phyloP scores from a whole-genome alignment of 768 basidiomycete species.

The Rhodotorula graminis region DNA sequence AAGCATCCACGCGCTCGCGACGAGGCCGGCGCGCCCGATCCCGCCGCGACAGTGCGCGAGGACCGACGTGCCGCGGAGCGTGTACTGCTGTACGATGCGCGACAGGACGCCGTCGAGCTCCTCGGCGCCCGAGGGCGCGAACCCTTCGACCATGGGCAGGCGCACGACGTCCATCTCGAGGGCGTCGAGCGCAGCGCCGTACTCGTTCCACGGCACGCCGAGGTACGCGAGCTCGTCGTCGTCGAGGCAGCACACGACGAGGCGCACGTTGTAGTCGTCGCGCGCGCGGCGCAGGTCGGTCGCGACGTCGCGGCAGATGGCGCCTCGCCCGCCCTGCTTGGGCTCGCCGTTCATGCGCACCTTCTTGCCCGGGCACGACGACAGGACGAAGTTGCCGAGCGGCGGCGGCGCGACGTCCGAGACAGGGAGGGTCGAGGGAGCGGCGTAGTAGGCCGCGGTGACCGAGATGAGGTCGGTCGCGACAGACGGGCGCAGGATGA shows the following conservation, averaged over 20 bases:
- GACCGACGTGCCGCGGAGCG: slow-evolving; percentile 64
- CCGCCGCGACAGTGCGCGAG: slow-evolving; percentile 91
- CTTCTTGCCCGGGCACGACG: slow-evolving; percentile 94
- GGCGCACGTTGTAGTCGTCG: slow-evolving; percentile 62
- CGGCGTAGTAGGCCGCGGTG: neutral
- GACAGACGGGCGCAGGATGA: neutral
- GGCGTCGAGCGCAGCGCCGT: slow-evolving; percentile 58
- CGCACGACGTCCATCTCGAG: slow-evolving; percentile 75
- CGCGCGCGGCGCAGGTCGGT: slow-evolving; percentile 71
- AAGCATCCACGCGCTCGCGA: slow-evolving; percentile 88
- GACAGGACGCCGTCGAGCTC: slow-evolving; percentile 64
- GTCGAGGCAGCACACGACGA: slow-evolving; percentile 65
- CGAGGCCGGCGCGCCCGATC: slow-evolving; percentile 83
- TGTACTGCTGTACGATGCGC: slow-evolving; percentile 64
- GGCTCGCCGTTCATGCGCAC: slow-evolving; percentile 48
- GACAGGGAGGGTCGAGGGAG: slow-evolving; percentile 18
- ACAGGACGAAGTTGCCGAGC: slow-evolving; percentile 81
- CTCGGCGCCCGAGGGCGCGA: slow-evolving; percentile 61
- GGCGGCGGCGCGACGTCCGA: slow-evolving; percentile 38
- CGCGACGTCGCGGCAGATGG: slow-evolving; percentile 75
- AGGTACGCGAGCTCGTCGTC: slow-evolving; percentile 67
- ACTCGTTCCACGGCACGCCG: slow-evolving; percentile 80
- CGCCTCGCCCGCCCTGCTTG: slow-evolving; percentile 59
- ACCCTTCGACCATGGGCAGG: slow-evolving; percentile 83
- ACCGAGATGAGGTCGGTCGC: slow-evolving; percentile 23